phyloP scores from a whole-genome alignment of 768 basidiomycete genomes.

The Mycena polygramma region DNA sequence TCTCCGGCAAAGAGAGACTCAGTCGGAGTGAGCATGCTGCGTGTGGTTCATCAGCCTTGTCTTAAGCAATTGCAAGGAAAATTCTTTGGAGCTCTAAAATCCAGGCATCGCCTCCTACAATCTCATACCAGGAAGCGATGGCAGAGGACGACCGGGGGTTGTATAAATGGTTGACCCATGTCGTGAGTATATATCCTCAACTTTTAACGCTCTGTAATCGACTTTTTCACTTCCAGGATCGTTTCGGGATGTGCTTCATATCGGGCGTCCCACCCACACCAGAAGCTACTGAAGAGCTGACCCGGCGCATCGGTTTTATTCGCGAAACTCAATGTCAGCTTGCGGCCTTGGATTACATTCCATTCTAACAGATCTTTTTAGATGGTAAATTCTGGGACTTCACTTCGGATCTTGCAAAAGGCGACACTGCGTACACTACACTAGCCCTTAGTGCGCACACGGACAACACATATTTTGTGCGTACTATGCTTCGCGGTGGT shows the following conservation, averaged over 20 bases:
- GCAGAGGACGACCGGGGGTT: conserved; percentile 72
- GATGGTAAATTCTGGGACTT: conserved; percentile 99
- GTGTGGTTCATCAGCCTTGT: neutral
- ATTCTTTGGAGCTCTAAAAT: conserved; percentile 89
- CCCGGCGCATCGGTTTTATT: conserved; percentile 85
- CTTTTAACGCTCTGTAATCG: conserved; percentile 12
- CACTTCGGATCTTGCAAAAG: conserved; percentile 89
- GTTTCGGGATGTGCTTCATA: conserved; percentile 91
- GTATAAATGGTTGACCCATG: conserved; percentile 83
- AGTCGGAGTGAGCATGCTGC: conserved; percentile 58
- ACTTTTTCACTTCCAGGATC: conserved; percentile 63
- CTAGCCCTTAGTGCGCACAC: conserved; percentile 89
- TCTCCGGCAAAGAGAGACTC: conserved; percentile 44
- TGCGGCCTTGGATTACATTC: neutral
- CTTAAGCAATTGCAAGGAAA: conserved; percentile 57
- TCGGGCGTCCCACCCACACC: conserved; percentile 83
- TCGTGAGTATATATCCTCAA: conserved; percentile 64
- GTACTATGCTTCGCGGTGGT: conserved; percentile 38
- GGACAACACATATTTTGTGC: conserved; percentile 76
- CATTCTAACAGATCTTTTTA: conserved; percentile 44
- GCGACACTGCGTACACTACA: conserved; percentile 95
- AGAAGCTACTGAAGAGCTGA: conserved; percentile 86
- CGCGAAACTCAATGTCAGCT: conserved; percentile 78
- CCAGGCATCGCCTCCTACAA: conserved; percentile 76
- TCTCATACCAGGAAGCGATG: conserved; percentile 83